A percentile compares a stretch with the other conserved stretches of the same genome.
phyloP scores from a whole-genome alignment of 2,329 filamentous ascomycete species.

The Parasarocladium wereldwijsianum region DNA sequence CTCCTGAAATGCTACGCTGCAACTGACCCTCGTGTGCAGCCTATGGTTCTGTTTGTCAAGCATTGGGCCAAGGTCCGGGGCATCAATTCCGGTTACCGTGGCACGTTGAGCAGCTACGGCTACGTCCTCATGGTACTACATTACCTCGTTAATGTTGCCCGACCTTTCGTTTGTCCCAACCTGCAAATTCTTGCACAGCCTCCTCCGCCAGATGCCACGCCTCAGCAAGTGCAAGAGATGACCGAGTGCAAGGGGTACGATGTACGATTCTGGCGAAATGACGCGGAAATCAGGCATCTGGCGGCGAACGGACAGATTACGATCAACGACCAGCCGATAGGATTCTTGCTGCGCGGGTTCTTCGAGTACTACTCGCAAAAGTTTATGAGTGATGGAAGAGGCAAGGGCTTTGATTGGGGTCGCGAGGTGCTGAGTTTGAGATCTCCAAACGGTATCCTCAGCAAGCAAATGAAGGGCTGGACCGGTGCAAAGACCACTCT shows the following conservation, averaged over 20 bases:
- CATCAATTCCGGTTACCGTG: slow-evolving; percentile 77
- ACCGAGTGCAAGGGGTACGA: slow-evolving; percentile 46
- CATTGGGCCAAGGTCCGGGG: slow-evolving; percentile 76
- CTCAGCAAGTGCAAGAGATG: slow-evolving; percentile 10
- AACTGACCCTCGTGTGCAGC: slow-evolving; percentile 62
- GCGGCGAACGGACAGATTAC: slow-evolving; percentile 45
- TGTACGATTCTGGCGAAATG: slow-evolving; percentile 66
- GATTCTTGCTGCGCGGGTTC: slow-evolving; percentile 63
- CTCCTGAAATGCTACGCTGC: slow-evolving; percentile 72
- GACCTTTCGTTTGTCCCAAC: slow-evolving; percentile 74
- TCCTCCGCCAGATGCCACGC: slow-evolving; percentile 17
- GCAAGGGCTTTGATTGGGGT: slow-evolving; percentile 63
- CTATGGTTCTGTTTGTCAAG: slow-evolving; percentile 76
- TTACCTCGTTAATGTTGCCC: slow-evolving; percentile 69
- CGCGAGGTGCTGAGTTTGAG: slow-evolving; percentile 67
- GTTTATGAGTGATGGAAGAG: slow-evolving; percentile 33
- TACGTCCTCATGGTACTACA: slow-evolving; percentile 89
- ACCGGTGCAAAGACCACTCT: slow-evolving; percentile 48
- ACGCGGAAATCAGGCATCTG: slow-evolving; percentile 50
- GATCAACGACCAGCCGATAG: slow-evolving; percentile 54
- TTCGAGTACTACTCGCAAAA: slow-evolving; percentile 72
- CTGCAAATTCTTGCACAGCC: slow-evolving; percentile 46
- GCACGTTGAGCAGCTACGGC: slow-evolving; percentile 78
- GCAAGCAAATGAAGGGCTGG: slow-evolving; percentile 74
- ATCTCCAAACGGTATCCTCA: slow-evolving; percentile 51